phyloP scores from a whole-genome alignment of 306 rosid genomes.

The Rosa multiflora region DNA sequence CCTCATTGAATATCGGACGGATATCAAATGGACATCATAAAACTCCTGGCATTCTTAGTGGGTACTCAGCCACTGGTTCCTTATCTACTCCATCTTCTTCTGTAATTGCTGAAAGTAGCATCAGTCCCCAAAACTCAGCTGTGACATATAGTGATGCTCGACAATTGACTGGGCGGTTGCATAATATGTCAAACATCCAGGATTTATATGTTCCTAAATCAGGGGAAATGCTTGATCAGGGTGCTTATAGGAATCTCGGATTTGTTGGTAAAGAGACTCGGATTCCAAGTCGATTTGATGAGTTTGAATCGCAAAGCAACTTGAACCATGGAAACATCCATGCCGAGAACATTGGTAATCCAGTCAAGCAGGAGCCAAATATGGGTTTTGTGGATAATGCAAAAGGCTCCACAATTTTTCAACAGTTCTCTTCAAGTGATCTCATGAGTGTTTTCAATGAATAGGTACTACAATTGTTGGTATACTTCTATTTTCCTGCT shows the following conservation, averaged over 20 bases:
- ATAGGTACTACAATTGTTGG: conserved; percentile 37
- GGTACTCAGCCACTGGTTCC: conserved; percentile 34
- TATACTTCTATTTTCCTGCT: conserved; percentile 9
- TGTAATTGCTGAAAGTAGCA: conserved; percentile 26
- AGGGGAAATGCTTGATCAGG: conserved; percentile 39
- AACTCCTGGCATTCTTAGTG: conserved; percentile 31
- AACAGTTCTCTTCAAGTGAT: conserved; percentile 41
- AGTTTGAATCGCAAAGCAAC: conserved; percentile 48
- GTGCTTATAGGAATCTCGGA: conserved; percentile 43
- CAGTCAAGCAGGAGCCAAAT: conserved; percentile 52
- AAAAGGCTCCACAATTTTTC: conserved; percentile 37
- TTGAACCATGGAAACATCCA: conserved; percentile 39
- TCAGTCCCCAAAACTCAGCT: conserved; percentile 35
- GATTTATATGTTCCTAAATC: conserved; percentile 34
- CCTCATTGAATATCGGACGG: conserved; percentile 33
- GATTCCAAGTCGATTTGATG: conserved; percentile 53
- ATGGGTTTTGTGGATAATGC: conserved; percentile 34
- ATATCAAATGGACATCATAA: conserved; percentile 37
- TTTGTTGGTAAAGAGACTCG: conserved; percentile 45
- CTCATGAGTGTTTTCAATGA: conserved; percentile 45
- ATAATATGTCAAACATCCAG: conserved; percentile 26
- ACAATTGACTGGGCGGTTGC: conserved; percentile 28
- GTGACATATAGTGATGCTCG: conserved; percentile 35
- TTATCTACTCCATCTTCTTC: conserved; percentile 40
- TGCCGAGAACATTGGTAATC: conserved; percentile 41